phyloP scores from a whole-genome alignment of 2,329 filamentous ascomycete genomes.

The Magnaporthiopsis rhizophila region DNA sequence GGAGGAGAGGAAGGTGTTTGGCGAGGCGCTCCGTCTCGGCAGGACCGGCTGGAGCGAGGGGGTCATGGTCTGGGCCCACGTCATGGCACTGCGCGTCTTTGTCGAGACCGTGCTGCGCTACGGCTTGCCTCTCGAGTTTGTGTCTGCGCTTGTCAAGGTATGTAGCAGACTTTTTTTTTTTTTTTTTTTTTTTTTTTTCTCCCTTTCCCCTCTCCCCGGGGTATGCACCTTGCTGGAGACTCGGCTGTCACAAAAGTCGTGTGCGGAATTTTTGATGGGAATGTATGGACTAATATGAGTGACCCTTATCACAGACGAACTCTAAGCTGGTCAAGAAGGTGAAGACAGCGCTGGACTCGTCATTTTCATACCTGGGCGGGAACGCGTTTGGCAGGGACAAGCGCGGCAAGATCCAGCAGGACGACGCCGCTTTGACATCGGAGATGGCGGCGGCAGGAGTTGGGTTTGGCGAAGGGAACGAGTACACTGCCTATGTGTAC shows the following conservation, averaged over 20 bases:
- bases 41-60: conserved; percentile 93
- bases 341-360: conserved; percentile 68
- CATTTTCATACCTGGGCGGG: conserved; percentile 86
- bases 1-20: conserved; percentile 88
- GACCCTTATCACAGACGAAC: conserved; percentile 52
- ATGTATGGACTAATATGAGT: conserved; percentile 12
- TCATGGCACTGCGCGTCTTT: conserved; percentile 84
- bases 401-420: conserved; percentile 83
- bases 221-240: too few species aligned
- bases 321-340: conserved; percentile 75
- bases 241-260: too few species aligned
- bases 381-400: conserved; percentile 93
- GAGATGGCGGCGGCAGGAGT: conserved; percentile 76
- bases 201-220: too few species aligned
- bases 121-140: conserved; percentile 82
- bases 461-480: conserved; percentile 60
- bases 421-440: conserved; percentile 69
- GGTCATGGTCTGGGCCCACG: conserved; percentile 93
- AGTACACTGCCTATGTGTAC: conserved; percentile 95
- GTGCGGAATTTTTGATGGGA: background rate
- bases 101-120: conserved; percentile 98
- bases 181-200: too few species aligned
- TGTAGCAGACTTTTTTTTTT: conserved; percentile 19
- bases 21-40: conserved; percentile 78
- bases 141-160: conserved; percentile 79